Evolutionary conservation across 805 yeast genomes (phyloP), one percentile per base, ranked within the genome.

Genomic region (Clavispora fructus): DNA sequence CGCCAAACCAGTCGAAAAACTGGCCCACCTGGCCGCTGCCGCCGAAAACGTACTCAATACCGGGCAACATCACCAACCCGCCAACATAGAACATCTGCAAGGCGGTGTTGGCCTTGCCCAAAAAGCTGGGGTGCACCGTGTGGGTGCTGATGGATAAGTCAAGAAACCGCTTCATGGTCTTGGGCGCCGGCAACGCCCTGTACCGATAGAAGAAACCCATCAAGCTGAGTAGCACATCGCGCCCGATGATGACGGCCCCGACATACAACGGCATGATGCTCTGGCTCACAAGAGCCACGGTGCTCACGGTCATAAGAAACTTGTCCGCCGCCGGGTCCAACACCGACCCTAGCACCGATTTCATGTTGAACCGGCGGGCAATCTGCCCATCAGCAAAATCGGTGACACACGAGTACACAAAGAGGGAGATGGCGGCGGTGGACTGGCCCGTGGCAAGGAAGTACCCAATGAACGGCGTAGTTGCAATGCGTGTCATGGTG

Each of bases 291-390:
- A 94, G 67, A 43, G 95, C 81, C 0, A 83, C 73, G 0, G 98
- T 91, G 43, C 95, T 80, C 0, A 87, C 80, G 17, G 92, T 77
- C 97, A 94, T 90, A 40, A 94, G 72, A 13, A 86, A 71, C 62
- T 94, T 94, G 62, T 94, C 99, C 0, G 99, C 99, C 68, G 89
- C 74, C 0, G 99, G 99, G 59, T 94, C 99, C 30, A 95, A 71
- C 13, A 94, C 83, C 0, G 96, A 84, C 0, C 99, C 99, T 7
- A 90, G 78, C 1, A 87, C 83, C 1, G 96, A 82, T 57, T 81
- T 78, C 75, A 85, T 71, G 46, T 88, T 82, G 70, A 65, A 92
- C 49, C 67, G 77, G 45, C 99, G 74, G 5, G 99, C 99, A 51
- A 95, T 80, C 58, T 67, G 87, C 0, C 99, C 99, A 64, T 94